Conservation (phyloP, 768 basidiomycete species). For the Lactarius evosmus region DNA sequence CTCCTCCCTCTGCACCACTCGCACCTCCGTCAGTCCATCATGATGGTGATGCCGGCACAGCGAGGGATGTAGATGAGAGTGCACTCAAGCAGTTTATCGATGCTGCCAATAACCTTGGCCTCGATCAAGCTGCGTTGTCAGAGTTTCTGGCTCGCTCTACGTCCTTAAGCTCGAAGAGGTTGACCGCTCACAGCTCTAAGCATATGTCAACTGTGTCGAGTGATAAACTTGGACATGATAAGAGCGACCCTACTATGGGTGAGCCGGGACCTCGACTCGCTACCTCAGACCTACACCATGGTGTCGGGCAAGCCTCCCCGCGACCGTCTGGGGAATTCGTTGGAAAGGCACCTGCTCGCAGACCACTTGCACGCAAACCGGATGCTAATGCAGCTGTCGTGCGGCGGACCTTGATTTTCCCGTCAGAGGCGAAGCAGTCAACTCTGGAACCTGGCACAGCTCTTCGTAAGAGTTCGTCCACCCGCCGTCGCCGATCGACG, state of each 20-base stretch:
- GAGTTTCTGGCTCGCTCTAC: constrained; percentile 70
- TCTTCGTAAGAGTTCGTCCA: constrained; percentile 36
- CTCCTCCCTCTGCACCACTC: constrained; percentile 12
- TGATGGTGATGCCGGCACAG: background rate
- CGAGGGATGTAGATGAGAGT: constrained; percentile 40
- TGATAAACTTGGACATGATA: constrained; percentile 26
- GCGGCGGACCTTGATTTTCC: constrained; percentile 76
- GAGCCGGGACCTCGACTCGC: constrained; percentile 24
- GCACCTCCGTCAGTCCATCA: background rate
- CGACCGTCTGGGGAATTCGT: constrained; percentile 16
- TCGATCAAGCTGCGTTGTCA: constrained; percentile 68
- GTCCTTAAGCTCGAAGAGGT: constrained; percentile 51
- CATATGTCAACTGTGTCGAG: constrained; percentile 42
- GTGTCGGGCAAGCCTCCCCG: constrained; percentile 10
- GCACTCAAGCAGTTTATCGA: constrained; percentile 72
- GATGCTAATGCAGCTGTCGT: constrained; percentile 44
- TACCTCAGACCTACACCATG: constrained; percentile 31
- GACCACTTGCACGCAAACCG: constrained; percentile 15
- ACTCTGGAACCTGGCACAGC: constrained; percentile 46
- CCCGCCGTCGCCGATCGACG: constrained; percentile 55
- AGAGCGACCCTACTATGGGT: background rate
- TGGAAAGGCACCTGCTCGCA: constrained; percentile 18
- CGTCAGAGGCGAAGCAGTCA: constrained; percentile 60
- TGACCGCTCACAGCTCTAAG: constrained; percentile 45
- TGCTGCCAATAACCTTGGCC: constrained; percentile 70